Conservation (phyloP, 2,329 filamentous ascomycete species). For the Kalmusia sp. region DNA sequence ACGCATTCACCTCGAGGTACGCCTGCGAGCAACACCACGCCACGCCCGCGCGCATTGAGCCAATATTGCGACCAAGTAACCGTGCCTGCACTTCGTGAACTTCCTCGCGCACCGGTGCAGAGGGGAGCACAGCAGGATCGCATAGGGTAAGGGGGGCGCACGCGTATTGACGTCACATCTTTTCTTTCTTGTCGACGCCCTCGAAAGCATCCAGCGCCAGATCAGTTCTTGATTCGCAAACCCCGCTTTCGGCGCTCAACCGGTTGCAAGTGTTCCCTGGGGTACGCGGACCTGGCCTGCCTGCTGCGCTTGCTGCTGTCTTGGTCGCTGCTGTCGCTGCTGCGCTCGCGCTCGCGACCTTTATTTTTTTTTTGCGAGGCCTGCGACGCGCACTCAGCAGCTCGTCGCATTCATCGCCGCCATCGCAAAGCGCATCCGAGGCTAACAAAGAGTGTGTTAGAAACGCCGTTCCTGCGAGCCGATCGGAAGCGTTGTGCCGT, state of each 20-base stretch:
- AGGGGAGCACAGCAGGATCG: neutral
- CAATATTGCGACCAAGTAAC: neutral
- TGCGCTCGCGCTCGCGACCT: slow-evolving; percentile 4
- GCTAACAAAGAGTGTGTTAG: slow-evolving; percentile 2
- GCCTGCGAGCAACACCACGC: slow-evolving; percentile 7
- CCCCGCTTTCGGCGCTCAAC: slow-evolving; percentile 3
- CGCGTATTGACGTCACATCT: slow-evolving; percentile 7
- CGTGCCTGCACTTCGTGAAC: neutral
- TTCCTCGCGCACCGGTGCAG: neutral
- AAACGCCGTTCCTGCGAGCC: neutral
- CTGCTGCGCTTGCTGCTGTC: slow-evolving; percentile 3
- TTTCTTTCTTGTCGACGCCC: slow-evolving; percentile 7
- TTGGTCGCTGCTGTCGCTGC: slow-evolving; percentile 1
- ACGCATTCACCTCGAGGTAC: slow-evolving; percentile 6
- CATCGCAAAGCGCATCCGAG: neutral
- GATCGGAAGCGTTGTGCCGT: neutral
- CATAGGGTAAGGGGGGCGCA: slow-evolving; percentile 7
- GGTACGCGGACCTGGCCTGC: neutral
- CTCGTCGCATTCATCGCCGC: slow-evolving; percentile 3
- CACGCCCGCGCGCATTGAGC: neutral
- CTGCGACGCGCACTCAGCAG: neutral
- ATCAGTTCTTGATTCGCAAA: slow-evolving; percentile 3
- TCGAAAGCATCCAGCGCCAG: slow-evolving; percentile 1
- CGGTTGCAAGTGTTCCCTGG: neutral
- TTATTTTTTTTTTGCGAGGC: slow-evolving; percentile 1